phyloP scores from a whole-genome alignment of 805 yeast genomes.

The Barnettozyma pratensis region DNA sequence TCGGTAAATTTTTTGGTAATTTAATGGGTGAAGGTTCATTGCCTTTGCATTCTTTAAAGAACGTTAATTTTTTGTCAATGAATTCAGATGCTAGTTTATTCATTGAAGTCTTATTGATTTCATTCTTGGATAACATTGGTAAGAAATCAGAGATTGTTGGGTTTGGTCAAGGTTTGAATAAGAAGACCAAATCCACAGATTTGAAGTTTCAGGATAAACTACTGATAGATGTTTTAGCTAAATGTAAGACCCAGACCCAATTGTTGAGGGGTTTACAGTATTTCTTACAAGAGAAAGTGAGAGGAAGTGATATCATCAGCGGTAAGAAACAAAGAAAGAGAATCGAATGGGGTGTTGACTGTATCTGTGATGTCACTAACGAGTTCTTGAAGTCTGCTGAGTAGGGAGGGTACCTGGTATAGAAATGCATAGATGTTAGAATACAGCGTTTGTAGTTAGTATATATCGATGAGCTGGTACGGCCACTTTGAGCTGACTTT shows the following conservation, averaged over 20 bases:
- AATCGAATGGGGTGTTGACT: slow-evolving; percentile 62
- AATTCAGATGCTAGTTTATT: slow-evolving; percentile 59
- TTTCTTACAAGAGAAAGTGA: slow-evolving; percentile 46
- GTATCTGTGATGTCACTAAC: slow-evolving; percentile 48
- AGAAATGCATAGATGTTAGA: too few species aligned
- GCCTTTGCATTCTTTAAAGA: slow-evolving; percentile 67
- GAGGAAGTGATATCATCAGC: slow-evolving; percentile 40
- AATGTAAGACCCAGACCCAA: slow-evolving; percentile 52
- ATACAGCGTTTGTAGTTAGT: neutral
- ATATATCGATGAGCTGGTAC: neutral
- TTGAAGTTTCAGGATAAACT: slow-evolving; percentile 41
- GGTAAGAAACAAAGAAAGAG: slow-evolving; percentile 53
- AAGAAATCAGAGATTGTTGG: slow-evolving; percentile 47
- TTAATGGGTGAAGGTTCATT: slow-evolving; percentile 69
- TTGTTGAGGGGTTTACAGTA: slow-evolving; percentile 63
- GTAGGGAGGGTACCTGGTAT: neutral
- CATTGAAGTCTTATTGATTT: slow-evolving; percentile 66
- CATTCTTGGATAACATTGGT: slow-evolving; percentile 59
- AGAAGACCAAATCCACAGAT: slow-evolving; percentile 30
- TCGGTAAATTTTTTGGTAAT: slow-evolving; percentile 78
- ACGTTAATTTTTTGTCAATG: slow-evolving; percentile 65
- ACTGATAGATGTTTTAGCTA: slow-evolving; percentile 44
- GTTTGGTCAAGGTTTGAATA: slow-evolving; percentile 26
- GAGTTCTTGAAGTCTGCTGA: slow-evolving; percentile 30
- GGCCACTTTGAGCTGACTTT: neutral